These are phyloP conservation scores for Fusarium coicis DNA, from an alignment of 2,329 filamentous ascomycete genomes.

Conservation along the genomic window DNA sequence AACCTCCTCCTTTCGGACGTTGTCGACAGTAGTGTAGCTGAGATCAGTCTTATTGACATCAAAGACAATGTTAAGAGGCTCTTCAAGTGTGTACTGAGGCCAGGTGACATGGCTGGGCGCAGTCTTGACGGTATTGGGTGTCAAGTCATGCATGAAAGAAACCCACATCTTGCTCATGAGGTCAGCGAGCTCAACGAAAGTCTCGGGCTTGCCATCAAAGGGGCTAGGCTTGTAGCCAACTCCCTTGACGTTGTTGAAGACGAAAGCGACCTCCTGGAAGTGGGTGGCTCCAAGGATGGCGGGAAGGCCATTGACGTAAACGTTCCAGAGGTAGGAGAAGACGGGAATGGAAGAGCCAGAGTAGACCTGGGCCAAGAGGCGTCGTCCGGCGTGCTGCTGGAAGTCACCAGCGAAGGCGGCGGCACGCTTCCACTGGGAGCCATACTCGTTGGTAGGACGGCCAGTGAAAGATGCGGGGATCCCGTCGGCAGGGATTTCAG, in stretches of 20 bases:
- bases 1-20: conserved; percentile 56
- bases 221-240: conserved; percentile 52
- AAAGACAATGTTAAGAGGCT: conserved; percentile 60
- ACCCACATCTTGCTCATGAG: conserved; percentile 64
- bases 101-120: conserved; percentile 44
- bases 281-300: conserved; percentile 37
- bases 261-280: conserved; percentile 43
- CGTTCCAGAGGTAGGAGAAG: conserved; percentile 65
- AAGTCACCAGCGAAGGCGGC: conserved; percentile 66
- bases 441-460: conserved; percentile 47
- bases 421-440: conserved; percentile 64
- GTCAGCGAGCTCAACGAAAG: conserved; percentile 51
- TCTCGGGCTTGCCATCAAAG: conserved; percentile 54
- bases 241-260: conserved; percentile 57
- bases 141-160: conserved; percentile 50
- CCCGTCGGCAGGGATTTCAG: conserved; percentile 58
- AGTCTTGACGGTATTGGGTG: conserved; percentile 7
- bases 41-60: conserved; percentile 57
- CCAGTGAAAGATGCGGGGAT: conserved; percentile 57
- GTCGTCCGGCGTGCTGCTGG: conserved; percentile 64
- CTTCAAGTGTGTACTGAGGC: conserved; percentile 55
- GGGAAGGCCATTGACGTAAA: conserved; percentile 61
- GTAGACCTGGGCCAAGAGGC: conserved; percentile 64
- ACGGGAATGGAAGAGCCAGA: conserved; percentile 53
- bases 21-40: conserved; percentile 56